Base-by-base conservation (phyloP, 164 flowering plant species). In the Tetrastigma voinierianum region DNA sequence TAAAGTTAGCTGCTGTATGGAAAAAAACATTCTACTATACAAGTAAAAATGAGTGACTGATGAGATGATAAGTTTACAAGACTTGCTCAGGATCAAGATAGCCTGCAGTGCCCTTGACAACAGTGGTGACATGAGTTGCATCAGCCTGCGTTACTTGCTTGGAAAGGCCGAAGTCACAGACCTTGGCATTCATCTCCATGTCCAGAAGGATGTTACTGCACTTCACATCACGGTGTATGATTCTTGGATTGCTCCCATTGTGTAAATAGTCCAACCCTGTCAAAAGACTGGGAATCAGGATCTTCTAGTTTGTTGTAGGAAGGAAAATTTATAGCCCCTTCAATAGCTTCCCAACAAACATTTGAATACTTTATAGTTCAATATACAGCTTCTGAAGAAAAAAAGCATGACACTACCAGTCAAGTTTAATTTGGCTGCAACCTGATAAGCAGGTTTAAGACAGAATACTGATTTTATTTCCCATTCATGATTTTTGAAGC, bases 41-140 rank as follows among this genome's bases (percentile, higher is more conserved):
- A 3, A 32, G 40, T 32, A 32, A 32, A 0, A 32, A 32, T 4
- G 40, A 32, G 40, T 32, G 6, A 32, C 7, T 2, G 46, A 58
- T 2, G 10, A 44, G 45, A 6, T 40, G 45, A 60, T 16, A 48
- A 19, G 16, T 47, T 17, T 18, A 59, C 9, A 46, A 58, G 68
- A 60, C 84, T 72, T 84, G 90, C 97, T 91, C 97, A 44, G 97
- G 97, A 68, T 91, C 97, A 52, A 91, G 87, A 78, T 91, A 91
- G 56, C 97, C 97, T 44, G 91, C 91, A 46, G 96, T 89, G 70
- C 96, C 96, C 74, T 90, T 90, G 62, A 90, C 97, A 59, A 83
- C 81, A 53, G 96, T 91, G 53, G 96, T 88, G 51, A 91, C 86
- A 75, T 88, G 97, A 66, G 81, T 81, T 16, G 84, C 87, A 66